A percentile compares a stretch with the other conserved stretches of the same genome.
phyloP scores from a whole-genome alignment of 2,329 filamentous ascomycete species.

The Tolypocladium nubicola region DNA sequence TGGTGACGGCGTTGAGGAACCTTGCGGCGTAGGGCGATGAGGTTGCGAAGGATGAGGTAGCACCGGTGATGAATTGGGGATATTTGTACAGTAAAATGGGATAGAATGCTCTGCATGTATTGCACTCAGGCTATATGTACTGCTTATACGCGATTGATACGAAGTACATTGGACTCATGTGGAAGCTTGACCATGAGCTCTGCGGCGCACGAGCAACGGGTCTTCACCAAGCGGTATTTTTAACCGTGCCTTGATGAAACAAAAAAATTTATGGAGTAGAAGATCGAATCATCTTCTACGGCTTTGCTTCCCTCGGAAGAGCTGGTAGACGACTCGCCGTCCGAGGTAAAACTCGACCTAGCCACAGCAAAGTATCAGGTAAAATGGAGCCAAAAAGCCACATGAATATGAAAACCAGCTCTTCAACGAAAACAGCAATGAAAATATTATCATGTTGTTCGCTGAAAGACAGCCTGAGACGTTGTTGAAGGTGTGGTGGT shows the following conservation, averaged over 20 bases:
- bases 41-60: background rate
- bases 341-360: no score
- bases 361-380: no score
- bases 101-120: background rate
- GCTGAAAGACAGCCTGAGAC: no score
- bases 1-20: constrained; percentile 23
- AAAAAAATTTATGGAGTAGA: no score
- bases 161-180: background rate
- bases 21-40: background rate
- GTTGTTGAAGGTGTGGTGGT: background rate
- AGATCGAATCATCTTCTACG: no score
- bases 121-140: background rate
- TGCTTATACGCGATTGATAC: background rate
- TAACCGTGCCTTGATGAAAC: no score
- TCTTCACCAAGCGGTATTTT: no score
- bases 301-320: no score
- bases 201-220: background rate
- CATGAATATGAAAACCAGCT: background rate
- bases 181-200: background rate
- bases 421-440: background rate
- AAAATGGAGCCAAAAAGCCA: no score
- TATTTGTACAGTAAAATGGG: no score
- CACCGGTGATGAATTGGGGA: background rate
- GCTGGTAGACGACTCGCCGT: no score
- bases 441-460: no score